Base-by-base conservation (phyloP, 2,329 filamentous ascomycete genomes). In the Claviceps sp. region DNA sequence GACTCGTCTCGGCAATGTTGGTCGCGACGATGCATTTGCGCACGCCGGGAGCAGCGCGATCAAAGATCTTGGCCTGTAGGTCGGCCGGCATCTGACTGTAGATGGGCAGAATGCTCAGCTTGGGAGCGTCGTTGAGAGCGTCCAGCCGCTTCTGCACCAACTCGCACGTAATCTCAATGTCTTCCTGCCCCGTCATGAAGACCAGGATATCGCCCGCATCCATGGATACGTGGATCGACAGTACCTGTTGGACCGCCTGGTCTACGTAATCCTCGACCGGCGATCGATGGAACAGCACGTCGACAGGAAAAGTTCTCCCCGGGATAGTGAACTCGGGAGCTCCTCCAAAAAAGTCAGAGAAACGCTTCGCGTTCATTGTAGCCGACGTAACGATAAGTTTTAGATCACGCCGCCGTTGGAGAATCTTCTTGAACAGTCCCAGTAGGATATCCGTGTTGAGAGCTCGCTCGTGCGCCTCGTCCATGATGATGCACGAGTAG, bases 51-150 rank as follows among this genome's bases (percentile, higher is more conserved):
- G 87, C 75, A 2, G 94, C 93, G 57, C 84, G 82, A 63, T 98
- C 91, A 61, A 98, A 98, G 57, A 98, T 98, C 68, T 94, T 97
- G 54, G 93, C 88, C 67, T 98, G 94, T 38, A 98, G 73, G 66
- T 98, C 94, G 37, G 93, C 93, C 2, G 93, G 94, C 93, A 98
- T 96, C 67, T 98, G 93, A 76, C 89, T 96, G 79, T 98, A 98
- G 51, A 98, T 97, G 0, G 94, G 94, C 29, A 98, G 70, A 51
- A 98, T 95, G 64, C 87, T 91, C 53, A 98, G 79, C 64, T 95
- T 91, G 1, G 93, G 90, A 1, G 93, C 91, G 61, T 98, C 90
- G 56, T 96, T 97, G 36, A 98, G 77, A 34, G 91, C 79, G 57
- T 88, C 85, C 16, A 98, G 74, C 44, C 93, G 78, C 64, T 96